These are phyloP conservation scores for Fraxinus sp. DNA, from an alignment of 305 asterid genomes.

Conservation along the genomic window DNA sequence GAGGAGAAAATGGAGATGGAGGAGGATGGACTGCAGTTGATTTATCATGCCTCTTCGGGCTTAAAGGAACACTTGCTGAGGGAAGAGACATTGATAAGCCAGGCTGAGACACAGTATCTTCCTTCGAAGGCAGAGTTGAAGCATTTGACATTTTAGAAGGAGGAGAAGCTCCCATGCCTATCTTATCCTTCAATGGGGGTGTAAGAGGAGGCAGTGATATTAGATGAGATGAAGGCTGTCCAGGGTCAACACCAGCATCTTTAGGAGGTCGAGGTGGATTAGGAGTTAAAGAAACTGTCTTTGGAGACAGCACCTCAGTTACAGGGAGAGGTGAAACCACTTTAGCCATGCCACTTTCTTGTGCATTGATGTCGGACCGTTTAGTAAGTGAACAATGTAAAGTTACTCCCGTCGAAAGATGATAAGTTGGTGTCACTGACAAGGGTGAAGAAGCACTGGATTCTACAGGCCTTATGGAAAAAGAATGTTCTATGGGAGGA, in stretches of 20 bases:
- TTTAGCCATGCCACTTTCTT: slow-evolving; percentile 27
- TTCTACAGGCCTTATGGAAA: background rate
- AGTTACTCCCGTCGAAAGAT: slow-evolving; percentile 26
- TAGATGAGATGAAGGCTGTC: slow-evolving; percentile 26
- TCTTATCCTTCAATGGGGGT: slow-evolving; percentile 40
- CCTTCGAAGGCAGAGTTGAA: slow-evolving; percentile 32
- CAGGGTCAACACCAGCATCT: slow-evolving; percentile 32
- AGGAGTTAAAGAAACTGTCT: slow-evolving; percentile 34
- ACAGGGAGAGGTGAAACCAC: slow-evolving; percentile 29
- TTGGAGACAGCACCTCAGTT: slow-evolving; percentile 30
- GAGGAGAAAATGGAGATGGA: slow-evolving; percentile 21
- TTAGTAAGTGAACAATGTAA: slow-evolving; percentile 23
- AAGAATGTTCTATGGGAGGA: slow-evolving; percentile 32
- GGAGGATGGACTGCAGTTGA: slow-evolving; percentile 13
- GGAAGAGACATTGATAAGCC: slow-evolving; percentile 22
- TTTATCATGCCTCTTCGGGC: slow-evolving; percentile 30
- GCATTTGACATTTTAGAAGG: slow-evolving; percentile 33
- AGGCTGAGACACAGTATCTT: slow-evolving; percentile 28
- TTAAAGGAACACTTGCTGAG: slow-evolving; percentile 6
- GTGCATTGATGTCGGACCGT: slow-evolving; percentile 23
- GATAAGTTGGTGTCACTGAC: slow-evolving; percentile 31
- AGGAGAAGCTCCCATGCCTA: slow-evolving; percentile 28
- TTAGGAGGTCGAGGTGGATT: slow-evolving; percentile 36
- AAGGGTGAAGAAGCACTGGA: slow-evolving; percentile 26
- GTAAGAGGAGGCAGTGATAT: slow-evolving; percentile 30